Evolutionary conservation across 768 basidiomycete genomes (phyloP).

Genomic region (Pleurotus citrinopileatus): DNA sequence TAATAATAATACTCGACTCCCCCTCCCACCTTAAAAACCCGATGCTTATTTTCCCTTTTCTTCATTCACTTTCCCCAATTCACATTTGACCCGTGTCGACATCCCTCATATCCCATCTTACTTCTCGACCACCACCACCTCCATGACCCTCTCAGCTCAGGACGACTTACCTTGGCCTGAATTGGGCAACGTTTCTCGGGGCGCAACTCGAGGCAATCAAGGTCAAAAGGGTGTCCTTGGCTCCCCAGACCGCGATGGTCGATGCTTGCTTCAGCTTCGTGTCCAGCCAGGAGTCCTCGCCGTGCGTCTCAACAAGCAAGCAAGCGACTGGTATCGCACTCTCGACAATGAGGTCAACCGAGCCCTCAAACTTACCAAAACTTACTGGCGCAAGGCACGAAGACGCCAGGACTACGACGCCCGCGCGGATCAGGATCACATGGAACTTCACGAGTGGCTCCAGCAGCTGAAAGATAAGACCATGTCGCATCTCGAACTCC

Average conservation of each 20-base stretch:
- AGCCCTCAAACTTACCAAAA: slow-evolving; percentile 82
- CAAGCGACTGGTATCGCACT: slow-evolving; percentile 80
- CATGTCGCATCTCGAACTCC: slow-evolving; percentile 82
- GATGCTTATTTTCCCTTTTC: slow-evolving; percentile 5
- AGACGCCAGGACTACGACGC: slow-evolving; percentile 84
- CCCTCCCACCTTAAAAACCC: slow-evolving; percentile 10
- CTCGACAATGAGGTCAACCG: slow-evolving; percentile 78
- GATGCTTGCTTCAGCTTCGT: slow-evolving; percentile 72
- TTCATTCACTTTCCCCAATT: slow-evolving; percentile 14
- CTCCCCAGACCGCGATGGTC: slow-evolving; percentile 70
- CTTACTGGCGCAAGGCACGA: slow-evolving; percentile 81
- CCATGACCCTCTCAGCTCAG: slow-evolving; percentile 40
- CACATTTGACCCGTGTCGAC: slow-evolving; percentile 16
- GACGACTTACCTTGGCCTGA: slow-evolving; percentile 89
- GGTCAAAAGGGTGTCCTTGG: slow-evolving; percentile 80
- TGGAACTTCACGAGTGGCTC: slow-evolving; percentile 86
- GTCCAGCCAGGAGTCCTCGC: slow-evolving; percentile 82
- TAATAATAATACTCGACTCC: background rate
- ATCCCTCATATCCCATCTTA: slow-evolving; percentile 17
- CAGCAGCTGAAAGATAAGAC: slow-evolving; percentile 87
- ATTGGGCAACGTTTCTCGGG: slow-evolving; percentile 80
- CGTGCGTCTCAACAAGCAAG: slow-evolving; percentile 68
- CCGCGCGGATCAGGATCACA: slow-evolving; percentile 83
- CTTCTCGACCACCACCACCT: slow-evolving; percentile 22
- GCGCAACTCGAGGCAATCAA: slow-evolving; percentile 82